Evolutionary conservation across 192 early-diverging fungal species (phyloP), one percentile per base, ranked within the genome.

Genomic region (Backusella tuberculispora): DNA sequence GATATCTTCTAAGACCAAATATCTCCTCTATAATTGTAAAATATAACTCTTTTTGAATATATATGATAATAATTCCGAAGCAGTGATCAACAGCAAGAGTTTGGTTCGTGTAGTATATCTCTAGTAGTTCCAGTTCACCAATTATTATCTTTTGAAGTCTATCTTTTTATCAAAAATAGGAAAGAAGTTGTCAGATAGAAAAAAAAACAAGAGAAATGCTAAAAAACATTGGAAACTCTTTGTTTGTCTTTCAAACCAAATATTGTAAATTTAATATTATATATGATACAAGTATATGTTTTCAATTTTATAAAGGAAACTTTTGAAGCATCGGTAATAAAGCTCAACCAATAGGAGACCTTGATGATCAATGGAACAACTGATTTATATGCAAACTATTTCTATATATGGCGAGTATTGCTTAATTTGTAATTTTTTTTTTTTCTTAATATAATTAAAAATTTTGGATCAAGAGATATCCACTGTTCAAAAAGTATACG

Each of bases 331-430:
- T 34, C 29, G 29, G 4, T 2, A 60, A 60, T 10, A 19, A 19
- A 12, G 26, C 24, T 26, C 10, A 9, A 19, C 53, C 53, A 60
- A 60, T 60, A 60, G 53, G 26, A 60, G 21, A 13, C 24, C 4
- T 0, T 60, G 21, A 60, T 60, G 53, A 60, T 60, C 21, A 60
- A 9, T 60, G 53, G 53, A 60, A 19, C 26, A 60, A 60, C 53
- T 60, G 53, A 60, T 60, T 60, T 24, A 26, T 60, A 24, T 60
- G 53, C 53, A 24, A 60, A 60, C 53, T 60, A 60, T 60, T 60
- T 26, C 53, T 60, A 60, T 60, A 60, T 60, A 60, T 60, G 53
- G 53, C 53, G 53, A 60, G 21, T 60, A 60, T 60, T 60, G 9
- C 53, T 60, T 60, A 19, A 60, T 60, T 60, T 60, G 53, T 60